These are phyloP conservation scores for Colletotrichum chrysophilum DNA, from an alignment of 2,329 filamentous ascomycete genomes.

Conservation along the genomic window DNA sequence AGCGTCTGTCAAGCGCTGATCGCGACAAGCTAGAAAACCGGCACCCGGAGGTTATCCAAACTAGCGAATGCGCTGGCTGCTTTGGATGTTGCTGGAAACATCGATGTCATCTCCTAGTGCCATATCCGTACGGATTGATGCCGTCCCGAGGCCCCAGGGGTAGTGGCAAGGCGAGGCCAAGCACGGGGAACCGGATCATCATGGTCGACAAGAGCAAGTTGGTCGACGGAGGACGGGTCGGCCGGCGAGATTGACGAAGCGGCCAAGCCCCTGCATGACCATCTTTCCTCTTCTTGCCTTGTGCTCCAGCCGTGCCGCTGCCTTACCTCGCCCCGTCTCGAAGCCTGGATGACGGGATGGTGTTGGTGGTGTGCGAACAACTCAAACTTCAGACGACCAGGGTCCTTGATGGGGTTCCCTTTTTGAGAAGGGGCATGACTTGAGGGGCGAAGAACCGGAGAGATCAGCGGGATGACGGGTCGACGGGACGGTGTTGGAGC, in stretches of 20 bases:
- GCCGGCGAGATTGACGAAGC: constrained; percentile 7
- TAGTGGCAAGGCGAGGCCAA: background rate
- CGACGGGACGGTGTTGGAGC: background rate
- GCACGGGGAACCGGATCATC: background rate
- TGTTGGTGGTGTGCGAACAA: background rate
- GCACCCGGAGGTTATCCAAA: background rate
- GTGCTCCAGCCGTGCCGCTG: background rate
- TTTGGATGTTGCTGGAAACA: background rate
- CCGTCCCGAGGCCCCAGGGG: background rate
- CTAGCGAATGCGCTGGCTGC: background rate
- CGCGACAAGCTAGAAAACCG: background rate
- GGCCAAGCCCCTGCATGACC: background rate
- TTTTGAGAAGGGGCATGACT: background rate
- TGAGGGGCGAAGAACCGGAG: background rate
- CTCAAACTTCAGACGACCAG: background rate
- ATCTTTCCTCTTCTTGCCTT: background rate
- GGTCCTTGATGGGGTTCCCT: background rate
- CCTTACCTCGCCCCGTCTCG: background rate
- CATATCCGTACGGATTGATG: background rate
- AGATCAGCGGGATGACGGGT: background rate
- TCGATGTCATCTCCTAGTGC: background rate
- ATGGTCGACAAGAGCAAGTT: background rate
- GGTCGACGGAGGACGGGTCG: background rate
- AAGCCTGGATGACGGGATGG: background rate
- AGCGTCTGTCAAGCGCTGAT: background rate